Base-by-base conservation (phyloP, 169 alveolate species). In the Plasmodium vivax region DNA sequence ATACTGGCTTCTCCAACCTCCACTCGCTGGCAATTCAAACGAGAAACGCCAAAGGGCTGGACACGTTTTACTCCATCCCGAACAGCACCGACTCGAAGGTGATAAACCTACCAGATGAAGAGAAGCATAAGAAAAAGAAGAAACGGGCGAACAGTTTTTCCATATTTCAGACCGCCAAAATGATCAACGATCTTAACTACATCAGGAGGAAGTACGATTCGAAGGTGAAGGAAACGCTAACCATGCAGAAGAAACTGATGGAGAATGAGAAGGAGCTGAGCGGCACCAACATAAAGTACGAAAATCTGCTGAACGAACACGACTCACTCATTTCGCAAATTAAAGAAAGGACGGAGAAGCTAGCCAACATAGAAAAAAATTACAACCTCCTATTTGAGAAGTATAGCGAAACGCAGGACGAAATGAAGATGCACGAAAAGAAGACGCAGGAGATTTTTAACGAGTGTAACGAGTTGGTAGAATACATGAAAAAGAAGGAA, bases 401-500 rank as follows among this genome's bases (percentile, higher is more conserved):
- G 27, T 92, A 92, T 38, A 92, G 82, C 36, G 95, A 92, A 92
- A 92, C 84, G 72, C 92, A 92, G 77, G 95, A 92, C 77, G 95
- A 92, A 92, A 71, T 92, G 36, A 92, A 92, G 47, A 92, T 92
- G 95, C 95, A 92, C 23, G 95, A 92, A 92, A 62, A 92, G 34
- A 92, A 92, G 58, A 82, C 92, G 2, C 85, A 92, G 56, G 95
- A 92, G 51, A 83, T 92, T 68, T 92, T 92, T 79, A 92, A 92
- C 41, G 95, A 92, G 34, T 92, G 95, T 82, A 92, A 92, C 74
- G 95, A 92, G 51, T 58, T 92, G 36, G 95, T 92, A 12, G 92
- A 92, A 92, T 92, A 92, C 27, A 92, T 92, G 95, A 83, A 82
- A 72, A 92, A 82, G 43, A 92, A 92, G 83, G 95, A 92, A 82